Evolutionary conservation across 176 grass and related monocot genomes (phyloP).

Genomic region (Avena insularis): DNA sequence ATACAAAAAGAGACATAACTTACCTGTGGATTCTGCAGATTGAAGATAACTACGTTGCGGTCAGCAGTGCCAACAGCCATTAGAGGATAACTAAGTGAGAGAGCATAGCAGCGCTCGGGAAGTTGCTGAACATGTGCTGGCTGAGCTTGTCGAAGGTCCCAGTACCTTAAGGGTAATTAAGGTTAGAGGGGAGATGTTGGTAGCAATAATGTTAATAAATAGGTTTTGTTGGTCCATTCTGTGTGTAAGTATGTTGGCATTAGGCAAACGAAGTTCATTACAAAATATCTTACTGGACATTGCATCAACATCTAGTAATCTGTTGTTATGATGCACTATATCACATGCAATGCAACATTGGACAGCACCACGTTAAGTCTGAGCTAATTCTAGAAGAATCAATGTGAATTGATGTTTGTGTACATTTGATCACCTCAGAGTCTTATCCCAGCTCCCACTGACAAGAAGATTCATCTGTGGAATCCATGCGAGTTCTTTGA

Average conservation of each 20-base stretch:
- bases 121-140: constrained; percentile 86
- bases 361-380: neutral
- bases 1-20: constrained; percentile 6
- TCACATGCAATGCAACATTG: neutral
- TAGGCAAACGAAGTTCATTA: neutral
- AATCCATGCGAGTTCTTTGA: constrained; percentile 85
- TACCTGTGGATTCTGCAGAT: constrained; percentile 90
- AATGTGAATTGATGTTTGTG: neutral
- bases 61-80: constrained; percentile 89
- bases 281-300: constrained; percentile 25
- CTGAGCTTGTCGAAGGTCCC: constrained; percentile 83
- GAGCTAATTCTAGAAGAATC: constrained; percentile 22
- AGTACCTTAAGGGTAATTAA: constrained; percentile 59
- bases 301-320: neutral
- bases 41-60: constrained; percentile 74
- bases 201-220: neutral
- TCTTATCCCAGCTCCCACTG: constrained; percentile 92
- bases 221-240: neutral
- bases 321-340: neutral
- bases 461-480: constrained; percentile 86
- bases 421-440: constrained; percentile 56
- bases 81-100: constrained; percentile 88
- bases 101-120: constrained; percentile 79
- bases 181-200: neutral
- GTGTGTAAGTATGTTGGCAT: neutral